Evolutionary conservation across 1,284 basidiomycete species (phyloP), one percentile per base, ranked within the genome.

Genomic region (Austropuccinia psidii): DNA sequence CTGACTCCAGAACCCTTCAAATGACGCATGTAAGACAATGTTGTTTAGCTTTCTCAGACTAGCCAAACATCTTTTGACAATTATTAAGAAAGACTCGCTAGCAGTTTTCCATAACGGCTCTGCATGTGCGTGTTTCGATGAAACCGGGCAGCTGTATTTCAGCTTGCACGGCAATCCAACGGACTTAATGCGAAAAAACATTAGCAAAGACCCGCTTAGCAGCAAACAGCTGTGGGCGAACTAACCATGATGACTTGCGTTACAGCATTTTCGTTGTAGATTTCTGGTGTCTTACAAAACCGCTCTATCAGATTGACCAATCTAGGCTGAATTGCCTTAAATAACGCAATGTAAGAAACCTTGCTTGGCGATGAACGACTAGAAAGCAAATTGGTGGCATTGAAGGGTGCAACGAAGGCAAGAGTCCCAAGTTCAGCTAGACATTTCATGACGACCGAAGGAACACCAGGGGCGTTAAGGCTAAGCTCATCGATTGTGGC

Each of bases 71-170:
- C n/a, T 47, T 31, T 62, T 61, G 39, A 65, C 39, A 29, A 66
- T 57, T 75, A 58, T 78, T 79, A 31, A 77, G 79, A 73, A 65
- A 58, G 61, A 60, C 45, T 45, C 39, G 24, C 67, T 65, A 2
- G 91, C 92, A 0, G 90, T 93, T 81, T 92, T 93, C 93, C 93
- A 96, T 8, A 96, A 81, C 0, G 92, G 91, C n/a, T 80, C 82
- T 79, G 92, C 92, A 67, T 89, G 87, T 0, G 90, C 90, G 78
- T 87, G 90, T 79, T 89, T 92, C 52, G 88, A 92, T 0, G 93
- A 85, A 0, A 89, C 83, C 0, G 94, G 93, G 79, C 94, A 96
- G 55, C 93, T 91, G 77, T 97, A 96, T 81, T 94, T 95, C 75
- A 98, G 83, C 80, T 93, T 93, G 80, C 97, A 88, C 0, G 94